Base-by-base conservation (phyloP, 169 alveolate species). In the Cryptosporidium parvum region DNA sequence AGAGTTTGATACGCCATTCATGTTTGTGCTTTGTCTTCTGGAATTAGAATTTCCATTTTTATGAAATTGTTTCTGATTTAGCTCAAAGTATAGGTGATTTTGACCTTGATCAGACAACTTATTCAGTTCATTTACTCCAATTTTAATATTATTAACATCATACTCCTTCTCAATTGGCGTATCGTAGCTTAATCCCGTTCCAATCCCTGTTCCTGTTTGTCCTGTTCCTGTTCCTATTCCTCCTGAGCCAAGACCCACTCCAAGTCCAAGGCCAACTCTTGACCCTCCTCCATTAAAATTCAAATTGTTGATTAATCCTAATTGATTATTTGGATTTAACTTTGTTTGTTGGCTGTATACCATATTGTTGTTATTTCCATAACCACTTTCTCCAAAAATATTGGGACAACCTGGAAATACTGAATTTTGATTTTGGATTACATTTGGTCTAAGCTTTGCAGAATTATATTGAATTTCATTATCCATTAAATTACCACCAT, bases 401-500 rank as follows among this genome's bases (percentile, higher is more conserved):
- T 33, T 33, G 29, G 51, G 14, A 14, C 72, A 31, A 10, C 33
- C 18, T 33, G 72, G 72, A 35, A 65, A 37, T 16, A 16, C 51
- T 18, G 72, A n/a, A 65, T n/a, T 65, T 33, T 37, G 53, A 29
- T 18, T 33, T 14, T 26, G 72, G 16, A 35, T 21, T 33, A 65
- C 5, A 35, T 65, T 65, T 31, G 72, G 72, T 10, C 72, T 65
- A n/a, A 65, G 48, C 18, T 33, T 65, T 65, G 72, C 72, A 35
- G 72, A 65, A 35, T 65, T 65, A 23, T 70, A 48, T 62, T 70
- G 84, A 44, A 70, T 12, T 62, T 70, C 67, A 21, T 26, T 29
- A 5, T 45, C 65, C n/a, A 44, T 31, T 0, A 44, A 52, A 65
- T 31, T 33, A 12, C 8, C 9, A 21, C 84, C 14, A 21, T 67